Percentiles rank a stretch among this genome's conserved stretches.
phyloP scores from a whole-genome alignment of 106 monocot species.

The Acorus gramineus region DNA sequence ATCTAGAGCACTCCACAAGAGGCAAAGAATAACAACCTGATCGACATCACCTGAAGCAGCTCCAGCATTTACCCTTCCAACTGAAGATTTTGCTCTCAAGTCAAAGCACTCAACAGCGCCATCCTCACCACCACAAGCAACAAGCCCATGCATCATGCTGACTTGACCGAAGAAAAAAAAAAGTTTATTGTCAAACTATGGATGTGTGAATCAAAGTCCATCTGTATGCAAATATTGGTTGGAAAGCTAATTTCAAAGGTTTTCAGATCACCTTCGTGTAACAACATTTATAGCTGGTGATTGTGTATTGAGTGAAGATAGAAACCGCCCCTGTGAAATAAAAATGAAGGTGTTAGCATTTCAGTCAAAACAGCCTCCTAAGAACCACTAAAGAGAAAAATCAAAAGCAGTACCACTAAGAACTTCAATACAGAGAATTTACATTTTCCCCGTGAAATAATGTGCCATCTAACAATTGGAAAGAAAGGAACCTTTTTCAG shows the following conservation, averaged over 20 bases:
- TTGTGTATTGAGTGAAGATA: constrained; percentile 61
- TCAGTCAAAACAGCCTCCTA: too few relatives aligned
- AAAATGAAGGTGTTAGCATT: neutral
- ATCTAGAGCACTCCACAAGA: too few relatives aligned
- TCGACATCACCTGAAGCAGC: constrained; percentile 36
- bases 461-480: too few relatives aligned
- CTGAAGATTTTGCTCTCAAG: constrained; percentile 70
- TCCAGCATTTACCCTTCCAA: constrained; percentile 60
- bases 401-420: too few relatives aligned
- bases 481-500: too few relatives aligned
- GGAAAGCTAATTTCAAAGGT: neutral
- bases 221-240: neutral
- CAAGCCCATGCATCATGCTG: constrained; percentile 78
- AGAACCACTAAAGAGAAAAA: too few relatives aligned
- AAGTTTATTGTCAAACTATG: neutral
- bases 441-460: too few relatives aligned
- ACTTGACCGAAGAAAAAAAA: constrained; percentile 7
- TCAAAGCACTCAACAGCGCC: constrained; percentile 95
- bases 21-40: constrained; percentile 30
- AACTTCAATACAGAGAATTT: too few relatives aligned
- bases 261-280: constrained; percentile 52
- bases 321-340: constrained; percentile 64
- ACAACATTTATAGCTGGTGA: constrained; percentile 87
- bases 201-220: neutral
- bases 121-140: constrained; percentile 98